Base-by-base conservation (phyloP, 768 basidiomycete species). In the Paxillus involutus region DNA sequence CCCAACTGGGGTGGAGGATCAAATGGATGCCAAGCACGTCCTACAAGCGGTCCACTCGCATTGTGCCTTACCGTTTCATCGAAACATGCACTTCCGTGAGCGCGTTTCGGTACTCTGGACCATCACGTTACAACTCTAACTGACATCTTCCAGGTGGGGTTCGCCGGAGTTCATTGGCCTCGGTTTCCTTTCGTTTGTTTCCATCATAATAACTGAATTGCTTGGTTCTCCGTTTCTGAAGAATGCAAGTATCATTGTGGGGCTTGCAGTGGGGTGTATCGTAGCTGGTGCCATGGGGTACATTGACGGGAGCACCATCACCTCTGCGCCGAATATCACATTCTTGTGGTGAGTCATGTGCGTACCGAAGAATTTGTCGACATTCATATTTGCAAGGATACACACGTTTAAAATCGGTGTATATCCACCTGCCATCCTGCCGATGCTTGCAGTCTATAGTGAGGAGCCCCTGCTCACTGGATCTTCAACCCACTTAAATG, bases 181-280 rank as follows among this genome's bases (percentile, higher is more conserved):
- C 24, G 92, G 92, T 0, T 94, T 95, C 77, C 76, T 94, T 29
- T 86, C 86, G 0, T 94, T 93, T 70, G 62, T 84, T 45, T 77
- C 81, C 10, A 92, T 92, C 61, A 80, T 93, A 60, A 65, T 93
- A 26, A 86, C 86, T 1, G 91, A 94, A 66, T 70, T 93, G 17
- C 90, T 92, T 58, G 92, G 91, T 7, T 86, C 85, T 4, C 92
- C 91, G 0, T 94, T 94, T 75, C 69, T 94, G 64, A 88, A 88
- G 71, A 92, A 91, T 61, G 79, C 83, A 51, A 85, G 84, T 29
- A 84, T 91, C 59, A 88, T 92, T 49, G 79, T 90, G 19, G 88
- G 89, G 0, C 74, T 92, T 16, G 76, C 77, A 8, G 82, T 92
- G 2, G 90, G 91, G 1, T 90, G 88, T 55, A 90, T 92, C 52